These are phyloP conservation scores for Rhizoctonia solani DNA, from an alignment of 1,284 basidiomycete species.

Conservation along the genomic window DNA sequence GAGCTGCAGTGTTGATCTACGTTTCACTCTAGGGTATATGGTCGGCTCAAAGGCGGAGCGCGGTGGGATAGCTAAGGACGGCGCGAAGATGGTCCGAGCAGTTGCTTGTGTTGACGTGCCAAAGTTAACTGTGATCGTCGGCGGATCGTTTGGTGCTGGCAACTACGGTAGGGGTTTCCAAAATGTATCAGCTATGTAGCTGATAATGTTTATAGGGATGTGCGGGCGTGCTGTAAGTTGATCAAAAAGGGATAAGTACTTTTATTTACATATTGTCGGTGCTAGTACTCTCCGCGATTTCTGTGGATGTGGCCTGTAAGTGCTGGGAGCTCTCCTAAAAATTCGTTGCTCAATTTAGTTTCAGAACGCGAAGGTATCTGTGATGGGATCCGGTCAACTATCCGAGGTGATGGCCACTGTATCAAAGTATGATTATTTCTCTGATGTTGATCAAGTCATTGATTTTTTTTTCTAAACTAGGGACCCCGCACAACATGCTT, in stretches of 20 bases:
- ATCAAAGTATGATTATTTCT: slow-evolving; percentile 60
- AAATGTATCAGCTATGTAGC: slow-evolving; percentile 16
- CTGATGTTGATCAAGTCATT: not conserved
- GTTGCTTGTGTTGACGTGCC: slow-evolving; percentile 94
- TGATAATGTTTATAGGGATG: slow-evolving; percentile 61
- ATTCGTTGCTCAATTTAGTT: not conserved
- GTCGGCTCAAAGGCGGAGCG: slow-evolving; percentile 92
- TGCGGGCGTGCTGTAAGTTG: slow-evolving; percentile 77
- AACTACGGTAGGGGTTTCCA: slow-evolving; percentile 75
- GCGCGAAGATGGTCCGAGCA: slow-evolving; percentile 96
- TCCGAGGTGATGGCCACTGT: slow-evolving; percentile 91
- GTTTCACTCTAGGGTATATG: slow-evolving; percentile 73
- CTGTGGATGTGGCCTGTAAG: slow-evolving; percentile 96
- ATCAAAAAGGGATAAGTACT: not conserved
- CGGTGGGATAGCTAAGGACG: slow-evolving; percentile 96
- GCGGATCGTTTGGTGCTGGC: slow-evolving; percentile 92
- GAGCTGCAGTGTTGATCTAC: not conserved
- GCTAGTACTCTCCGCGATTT: slow-evolving; percentile 88
- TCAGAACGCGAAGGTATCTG: slow-evolving; percentile 90
- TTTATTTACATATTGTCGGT: not conserved
- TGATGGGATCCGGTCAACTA: slow-evolving; percentile 94
- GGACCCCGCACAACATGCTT: slow-evolving; percentile 73
- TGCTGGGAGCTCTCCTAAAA: slow-evolving; percentile 35
- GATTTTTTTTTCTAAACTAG: slow-evolving; percentile 47
- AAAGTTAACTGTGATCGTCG: slow-evolving; percentile 92